phyloP scores from a whole-genome alignment of 345 rosid species.

The Leavenworthia alabamica region DNA sequence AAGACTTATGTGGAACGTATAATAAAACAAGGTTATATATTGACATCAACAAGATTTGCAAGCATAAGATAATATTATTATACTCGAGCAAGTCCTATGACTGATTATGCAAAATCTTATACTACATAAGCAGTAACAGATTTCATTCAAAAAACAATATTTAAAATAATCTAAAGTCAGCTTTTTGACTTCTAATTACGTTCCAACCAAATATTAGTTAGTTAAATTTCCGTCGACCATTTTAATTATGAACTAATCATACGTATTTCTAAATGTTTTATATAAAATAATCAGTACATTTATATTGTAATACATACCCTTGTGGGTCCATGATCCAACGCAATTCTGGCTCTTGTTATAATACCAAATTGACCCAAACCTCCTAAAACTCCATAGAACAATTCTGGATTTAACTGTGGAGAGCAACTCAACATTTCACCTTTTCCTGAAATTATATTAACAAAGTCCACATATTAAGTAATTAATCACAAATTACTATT shows the following conservation, averaged over 20 bases:
- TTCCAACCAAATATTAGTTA: neutral
- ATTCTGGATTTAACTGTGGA: conserved; percentile 39
- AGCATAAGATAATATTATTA: conserved; percentile 26
- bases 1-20: neutral
- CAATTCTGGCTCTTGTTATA: conserved; percentile 69
- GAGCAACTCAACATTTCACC: conserved; percentile 62
- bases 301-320: conserved; percentile 35
- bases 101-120: conserved; percentile 19
- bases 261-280: neutral
- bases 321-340: conserved; percentile 51
- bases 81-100: conserved; percentile 15
- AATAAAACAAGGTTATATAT: neutral
- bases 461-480: conserved; percentile 1
- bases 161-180: neutral
- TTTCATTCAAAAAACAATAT: conserved; percentile 7
- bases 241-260: neutral
- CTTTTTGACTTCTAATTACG: conserved; percentile 1
- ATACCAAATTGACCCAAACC: conserved; percentile 87
- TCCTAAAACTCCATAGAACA: conserved; percentile 63
- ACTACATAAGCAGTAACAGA: conserved; percentile 12
- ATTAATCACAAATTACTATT: neutral
- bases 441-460: conserved; percentile 41
- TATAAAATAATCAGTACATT: neutral
- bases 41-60: conserved; percentile 30
- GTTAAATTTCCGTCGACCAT: neutral